Evolutionary conservation across 305 asterid genomes (phyloP).

Genomic region (Fraxinus angustifolia): DNA sequence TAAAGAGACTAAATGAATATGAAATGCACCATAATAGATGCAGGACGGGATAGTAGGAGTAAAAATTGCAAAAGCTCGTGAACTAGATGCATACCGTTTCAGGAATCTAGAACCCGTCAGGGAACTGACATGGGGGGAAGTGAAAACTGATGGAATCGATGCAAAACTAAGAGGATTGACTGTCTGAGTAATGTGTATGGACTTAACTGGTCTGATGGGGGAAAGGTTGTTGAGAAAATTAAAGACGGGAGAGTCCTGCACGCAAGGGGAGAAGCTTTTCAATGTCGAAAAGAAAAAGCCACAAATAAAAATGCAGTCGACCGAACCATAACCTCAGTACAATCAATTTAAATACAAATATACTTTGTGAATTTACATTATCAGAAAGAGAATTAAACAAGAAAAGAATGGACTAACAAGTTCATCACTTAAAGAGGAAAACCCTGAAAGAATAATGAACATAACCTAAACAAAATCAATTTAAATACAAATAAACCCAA

Average conservation of each 20-base stretch:
- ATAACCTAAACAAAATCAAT: not conserved
- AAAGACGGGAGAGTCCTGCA: slow-evolving; percentile 90
- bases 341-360: not conserved
- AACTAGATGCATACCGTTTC: slow-evolving; percentile 47
- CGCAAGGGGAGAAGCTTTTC: slow-evolving; percentile 4
- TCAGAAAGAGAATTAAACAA: not conserved
- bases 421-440: not conserved
- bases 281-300: not conserved
- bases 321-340: not conserved
- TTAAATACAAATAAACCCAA: not conserved
- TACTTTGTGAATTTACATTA: not conserved
- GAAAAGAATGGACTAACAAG: not conserved
- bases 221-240: slow-evolving; percentile 78
- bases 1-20: slow-evolving; percentile 12
- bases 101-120: slow-evolving; percentile 56
- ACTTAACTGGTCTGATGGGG: slow-evolving; percentile 70
- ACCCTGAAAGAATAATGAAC: not conserved
- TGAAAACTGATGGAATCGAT: slow-evolving; percentile 71
- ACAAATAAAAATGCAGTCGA: not conserved
- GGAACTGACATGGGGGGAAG: slow-evolving; percentile 73
- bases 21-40: slow-evolving; percentile 4
- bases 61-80: not conserved
- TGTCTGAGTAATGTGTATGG: slow-evolving; percentile 58
- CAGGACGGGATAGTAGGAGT: not conserved
- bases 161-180: slow-evolving; percentile 60